phyloP scores from a whole-genome alignment of 202 grass and related monocot genomes.

The Carex sylvatica region DNA sequence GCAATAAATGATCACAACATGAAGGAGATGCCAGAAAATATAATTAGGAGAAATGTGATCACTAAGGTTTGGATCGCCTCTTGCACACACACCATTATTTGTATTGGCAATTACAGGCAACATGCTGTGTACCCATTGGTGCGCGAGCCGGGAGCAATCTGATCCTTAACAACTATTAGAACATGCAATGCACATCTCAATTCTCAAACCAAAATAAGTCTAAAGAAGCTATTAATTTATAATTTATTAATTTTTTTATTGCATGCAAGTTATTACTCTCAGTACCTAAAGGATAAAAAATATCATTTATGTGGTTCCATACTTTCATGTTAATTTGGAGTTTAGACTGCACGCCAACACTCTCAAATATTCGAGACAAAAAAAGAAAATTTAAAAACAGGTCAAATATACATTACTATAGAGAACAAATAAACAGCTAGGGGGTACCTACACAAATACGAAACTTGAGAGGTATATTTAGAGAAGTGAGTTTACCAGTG shows the following conservation, averaged over 20 bases:
- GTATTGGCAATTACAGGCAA: neutral
- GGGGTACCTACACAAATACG: neutral
- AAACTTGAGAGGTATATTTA: neutral
- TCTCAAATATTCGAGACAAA: neutral
- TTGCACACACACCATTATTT: neutral
- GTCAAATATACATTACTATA: neutral
- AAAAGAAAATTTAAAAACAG: neutral
- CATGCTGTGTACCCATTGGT: neutral
- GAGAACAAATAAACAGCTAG: neutral
- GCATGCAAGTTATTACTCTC: too few relatives aligned
- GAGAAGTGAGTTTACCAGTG: slow-evolving; percentile 30
- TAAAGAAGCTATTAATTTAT: too few relatives aligned
- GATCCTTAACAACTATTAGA: too few relatives aligned
- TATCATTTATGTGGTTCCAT: neutral
- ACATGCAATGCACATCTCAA: neutral
- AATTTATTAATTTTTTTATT: too few relatives aligned
- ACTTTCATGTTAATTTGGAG: neutral
- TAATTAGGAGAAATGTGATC: too few relatives aligned
- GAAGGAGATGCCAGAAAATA: neutral
- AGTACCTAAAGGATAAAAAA: neutral
- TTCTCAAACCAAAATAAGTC: too few relatives aligned
- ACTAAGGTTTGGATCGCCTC: neutral
- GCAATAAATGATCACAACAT: neutral
- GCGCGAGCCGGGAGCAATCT: too few relatives aligned
- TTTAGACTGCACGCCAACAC: neutral